Conservation (phyloP, 192 early-diverging fungal species). For the Cladochytrium replicatum region DNA sequence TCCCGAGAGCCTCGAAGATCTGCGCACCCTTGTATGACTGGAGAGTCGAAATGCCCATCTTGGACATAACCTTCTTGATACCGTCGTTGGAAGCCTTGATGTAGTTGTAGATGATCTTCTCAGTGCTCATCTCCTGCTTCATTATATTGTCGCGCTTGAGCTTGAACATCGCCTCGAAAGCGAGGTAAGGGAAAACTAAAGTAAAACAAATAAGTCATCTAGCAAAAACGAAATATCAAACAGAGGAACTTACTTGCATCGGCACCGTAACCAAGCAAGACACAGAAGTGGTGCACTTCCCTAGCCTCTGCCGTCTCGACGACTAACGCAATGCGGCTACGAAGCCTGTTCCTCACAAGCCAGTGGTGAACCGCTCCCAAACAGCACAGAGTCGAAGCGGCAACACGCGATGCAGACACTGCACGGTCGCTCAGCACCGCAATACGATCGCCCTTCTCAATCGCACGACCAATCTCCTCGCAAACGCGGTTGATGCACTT, state of each 20-base stretch:
- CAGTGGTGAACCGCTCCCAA: slow-evolving; percentile 91
- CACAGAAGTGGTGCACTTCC: slow-evolving; percentile 94
- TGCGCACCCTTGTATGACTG: slow-evolving; percentile 98
- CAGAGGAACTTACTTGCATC: slow-evolving; percentile 52
- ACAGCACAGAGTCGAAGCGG: slow-evolving; percentile 78
- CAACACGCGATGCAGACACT: slow-evolving; percentile 54
- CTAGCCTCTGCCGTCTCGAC: slow-evolving; percentile 90
- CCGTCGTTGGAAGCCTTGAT: slow-evolving; percentile 85
- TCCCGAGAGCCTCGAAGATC: slow-evolving; percentile 94
- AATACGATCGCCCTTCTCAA: slow-evolving; percentile 69
- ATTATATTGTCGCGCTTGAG: slow-evolving; percentile 74
- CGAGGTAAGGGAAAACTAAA: slow-evolving; percentile 82
- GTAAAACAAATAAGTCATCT: neutral
- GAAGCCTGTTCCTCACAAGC: slow-evolving; percentile 77
- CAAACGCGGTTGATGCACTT: slow-evolving; percentile 79
- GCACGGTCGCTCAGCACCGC: slow-evolving; percentile 75
- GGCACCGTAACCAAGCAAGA: slow-evolving; percentile 90
- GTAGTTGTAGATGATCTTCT: slow-evolving; percentile 72
- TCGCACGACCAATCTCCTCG: slow-evolving; percentile 69
- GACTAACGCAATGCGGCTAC: slow-evolving; percentile 77
- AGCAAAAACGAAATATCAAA: neutral
- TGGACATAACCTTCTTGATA: slow-evolving; percentile 98
- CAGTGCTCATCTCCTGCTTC: slow-evolving; percentile 43
- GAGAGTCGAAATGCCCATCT: slow-evolving; percentile 98
- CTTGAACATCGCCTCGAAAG: slow-evolving; percentile 82